Evolutionary conservation across 129 eudicot genomes (phyloP).

Genomic region (Mikania micrantha): DNA sequence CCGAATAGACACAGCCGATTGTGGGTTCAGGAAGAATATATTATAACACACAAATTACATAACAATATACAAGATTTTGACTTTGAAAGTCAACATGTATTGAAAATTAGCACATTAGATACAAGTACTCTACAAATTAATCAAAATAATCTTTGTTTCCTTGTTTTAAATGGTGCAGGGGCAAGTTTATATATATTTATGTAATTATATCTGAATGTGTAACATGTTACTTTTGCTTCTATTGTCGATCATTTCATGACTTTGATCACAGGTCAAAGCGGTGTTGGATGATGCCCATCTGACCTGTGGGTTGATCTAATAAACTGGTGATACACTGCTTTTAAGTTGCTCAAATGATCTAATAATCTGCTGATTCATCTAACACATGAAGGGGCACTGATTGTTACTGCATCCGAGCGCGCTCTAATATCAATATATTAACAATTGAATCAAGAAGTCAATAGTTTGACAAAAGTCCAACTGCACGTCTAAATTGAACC

Average conservation of each 20-base stretch:
- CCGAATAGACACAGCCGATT: constrained; percentile 19
- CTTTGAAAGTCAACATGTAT: not conserved
- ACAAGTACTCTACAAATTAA: too few relatives aligned
- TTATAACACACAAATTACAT: too few relatives aligned
- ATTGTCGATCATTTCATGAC: not conserved
- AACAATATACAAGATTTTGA: not conserved
- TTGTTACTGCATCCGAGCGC: too few relatives aligned
- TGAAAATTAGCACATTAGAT: not conserved
- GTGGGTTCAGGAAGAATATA: constrained; percentile 21
- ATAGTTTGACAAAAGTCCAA: not conserved
- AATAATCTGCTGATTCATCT: too few relatives aligned
- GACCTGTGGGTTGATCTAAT: too few relatives aligned
- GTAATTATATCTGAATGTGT: not conserved
- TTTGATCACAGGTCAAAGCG: not conserved
- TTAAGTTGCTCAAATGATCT: too few relatives aligned
- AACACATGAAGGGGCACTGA: too few relatives aligned
- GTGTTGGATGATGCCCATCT: not conserved
- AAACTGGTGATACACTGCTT: too few relatives aligned
- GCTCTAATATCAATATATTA: too few relatives aligned
- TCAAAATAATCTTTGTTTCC: too few relatives aligned
- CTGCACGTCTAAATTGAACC: not conserved
- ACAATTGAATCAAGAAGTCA: not conserved
- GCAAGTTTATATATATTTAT: not conserved
- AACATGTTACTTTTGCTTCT: not conserved
- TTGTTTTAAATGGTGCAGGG: too few relatives aligned